phyloP scores from a whole-genome alignment of 1,284 basidiomycete species.

The Papiliotrema terrestris region DNA sequence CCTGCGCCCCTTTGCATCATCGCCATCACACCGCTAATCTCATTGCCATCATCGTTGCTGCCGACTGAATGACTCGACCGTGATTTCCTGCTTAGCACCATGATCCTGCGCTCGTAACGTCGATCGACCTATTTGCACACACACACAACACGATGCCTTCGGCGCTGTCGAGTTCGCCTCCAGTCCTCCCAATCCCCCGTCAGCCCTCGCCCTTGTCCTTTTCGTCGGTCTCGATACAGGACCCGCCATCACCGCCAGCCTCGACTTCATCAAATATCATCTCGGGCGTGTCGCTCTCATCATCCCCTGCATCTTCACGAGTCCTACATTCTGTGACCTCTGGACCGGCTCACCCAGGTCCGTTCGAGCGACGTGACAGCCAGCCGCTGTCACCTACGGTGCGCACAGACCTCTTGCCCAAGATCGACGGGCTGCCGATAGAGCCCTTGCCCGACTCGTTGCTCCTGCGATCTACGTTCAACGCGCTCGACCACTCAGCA shows the following conservation, averaged over 20 bases:
- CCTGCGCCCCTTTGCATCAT: too few species aligned
- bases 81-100: too few species aligned
- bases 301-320: background rate
- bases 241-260: background rate
- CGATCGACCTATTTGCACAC: background rate
- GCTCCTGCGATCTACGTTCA: conserved; percentile 42
- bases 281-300: conserved; percentile 3
- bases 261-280: conserved; percentile 1
- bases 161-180: conserved; percentile 11
- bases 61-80: too few species aligned
- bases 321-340: background rate
- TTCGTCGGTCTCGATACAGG: conserved; percentile 7
- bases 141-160: background rate
- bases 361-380: background rate
- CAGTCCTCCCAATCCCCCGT: conserved; percentile 17
- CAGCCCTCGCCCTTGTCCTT: conserved; percentile 27
- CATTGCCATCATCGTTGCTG: too few species aligned
- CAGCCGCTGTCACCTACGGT: background rate
- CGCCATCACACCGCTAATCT: too few species aligned
- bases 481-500: conserved; percentile 40
- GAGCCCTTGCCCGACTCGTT: conserved; percentile 41
- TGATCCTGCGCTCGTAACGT: background rate
- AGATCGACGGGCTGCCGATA: conserved; percentile 21
- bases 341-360: background rate
- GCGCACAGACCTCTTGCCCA: too few species aligned